Conservation (phyloP, 208 protist species). For the Leishmania mexicana region DNA sequence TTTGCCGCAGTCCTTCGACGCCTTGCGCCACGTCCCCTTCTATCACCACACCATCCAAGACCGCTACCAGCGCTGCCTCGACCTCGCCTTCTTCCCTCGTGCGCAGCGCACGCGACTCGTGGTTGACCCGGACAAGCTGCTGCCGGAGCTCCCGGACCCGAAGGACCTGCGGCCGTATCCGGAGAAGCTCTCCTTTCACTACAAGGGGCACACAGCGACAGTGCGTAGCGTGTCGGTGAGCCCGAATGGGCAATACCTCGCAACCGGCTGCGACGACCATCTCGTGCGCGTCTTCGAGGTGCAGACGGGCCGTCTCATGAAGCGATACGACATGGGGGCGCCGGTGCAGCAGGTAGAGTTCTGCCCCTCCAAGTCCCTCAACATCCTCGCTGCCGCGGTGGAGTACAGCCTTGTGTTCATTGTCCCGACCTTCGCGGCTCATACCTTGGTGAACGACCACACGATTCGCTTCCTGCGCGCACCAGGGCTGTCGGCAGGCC, state of each 20-base stretch:
- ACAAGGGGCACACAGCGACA: slow-evolving; percentile 95
- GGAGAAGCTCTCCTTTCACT: slow-evolving; percentile 94
- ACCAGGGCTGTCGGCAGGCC: slow-evolving; percentile 51
- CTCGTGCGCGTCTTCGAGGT: slow-evolving; percentile 98
- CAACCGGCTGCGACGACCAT: slow-evolving; percentile 96
- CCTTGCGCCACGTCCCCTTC: slow-evolving; percentile 94
- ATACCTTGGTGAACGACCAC: slow-evolving; percentile 85
- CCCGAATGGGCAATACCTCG: slow-evolving; percentile 97
- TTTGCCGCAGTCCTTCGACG: slow-evolving; percentile 91
- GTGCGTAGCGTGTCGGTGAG: slow-evolving; percentile 95
- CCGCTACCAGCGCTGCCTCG: slow-evolving; percentile 99
- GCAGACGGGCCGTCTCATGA: slow-evolving; percentile 95
- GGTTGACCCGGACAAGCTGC: slow-evolving; percentile 94
- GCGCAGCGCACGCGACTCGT: slow-evolving; percentile 90
- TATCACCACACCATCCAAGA: slow-evolving; percentile 97
- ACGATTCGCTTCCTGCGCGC: slow-evolving; percentile 88
- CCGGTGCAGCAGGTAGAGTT: slow-evolving; percentile 94
- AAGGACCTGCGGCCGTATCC: slow-evolving; percentile 99
- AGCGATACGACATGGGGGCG: slow-evolving; percentile 89
- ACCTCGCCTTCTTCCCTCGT: slow-evolving; percentile 98
- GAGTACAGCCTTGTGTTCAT: slow-evolving; percentile 92
- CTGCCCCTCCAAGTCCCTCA: slow-evolving; percentile 91
- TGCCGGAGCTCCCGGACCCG: slow-evolving; percentile 98
- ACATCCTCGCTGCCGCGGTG: slow-evolving; percentile 90
- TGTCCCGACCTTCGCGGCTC: slow-evolving; percentile 83